Evolutionary conservation across 2,329 filamentous ascomycete species (phyloP).

Genomic region (Beauveria sp.): DNA sequence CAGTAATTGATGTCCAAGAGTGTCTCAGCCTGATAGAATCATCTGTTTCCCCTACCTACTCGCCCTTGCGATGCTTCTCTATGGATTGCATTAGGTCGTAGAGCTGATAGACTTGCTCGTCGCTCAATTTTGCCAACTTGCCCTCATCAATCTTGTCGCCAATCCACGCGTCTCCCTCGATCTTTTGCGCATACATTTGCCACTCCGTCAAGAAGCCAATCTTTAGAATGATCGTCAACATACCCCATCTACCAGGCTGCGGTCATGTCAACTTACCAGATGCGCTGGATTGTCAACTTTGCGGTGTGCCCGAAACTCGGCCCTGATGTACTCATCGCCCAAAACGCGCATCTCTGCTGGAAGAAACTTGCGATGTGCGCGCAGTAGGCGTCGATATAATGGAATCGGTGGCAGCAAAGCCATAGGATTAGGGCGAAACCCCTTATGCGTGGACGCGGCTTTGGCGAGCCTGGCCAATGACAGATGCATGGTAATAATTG

Average conservation of each 20-base stretch:
- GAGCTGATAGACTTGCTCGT: conserved; percentile 87
- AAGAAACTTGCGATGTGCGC: conserved; percentile 75
- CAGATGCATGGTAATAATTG: conserved; percentile 19
- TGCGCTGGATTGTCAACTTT: conserved; percentile 85
- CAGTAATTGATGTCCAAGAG: not conserved
- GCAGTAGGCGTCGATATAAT: conserved; percentile 79
- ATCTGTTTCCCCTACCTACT: conserved; percentile 16
- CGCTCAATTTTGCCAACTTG: conserved; percentile 91
- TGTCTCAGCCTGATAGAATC: not conserved
- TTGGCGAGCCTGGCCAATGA: conserved; percentile 28
- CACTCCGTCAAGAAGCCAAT: conserved; percentile 95
- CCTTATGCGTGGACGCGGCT: conserved; percentile 23
- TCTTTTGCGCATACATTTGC: conserved; percentile 88
- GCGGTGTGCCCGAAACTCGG: conserved; percentile 80
- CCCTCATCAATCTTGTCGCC: conserved; percentile 74
- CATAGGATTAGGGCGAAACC: conserved; percentile 36
- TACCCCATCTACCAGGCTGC: not conserved
- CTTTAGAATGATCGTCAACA: conserved; percentile 34
- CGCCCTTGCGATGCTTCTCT: conserved; percentile 27
- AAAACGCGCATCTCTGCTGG: conserved; percentile 68
- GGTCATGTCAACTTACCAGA: conserved; percentile 51
- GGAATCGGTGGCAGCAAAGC: conserved; percentile 81
- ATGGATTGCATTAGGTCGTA: conserved; percentile 92
- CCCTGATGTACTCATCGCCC: conserved; percentile 88
- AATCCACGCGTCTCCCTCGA: conserved; percentile 81